A percentile compares a stretch with the other conserved stretches of the same genome.
These are phyloP conservation scores for Uronychia setigera DNA, from an alignment of 73 alveolate species.

Conservation along the genomic window DNA sequence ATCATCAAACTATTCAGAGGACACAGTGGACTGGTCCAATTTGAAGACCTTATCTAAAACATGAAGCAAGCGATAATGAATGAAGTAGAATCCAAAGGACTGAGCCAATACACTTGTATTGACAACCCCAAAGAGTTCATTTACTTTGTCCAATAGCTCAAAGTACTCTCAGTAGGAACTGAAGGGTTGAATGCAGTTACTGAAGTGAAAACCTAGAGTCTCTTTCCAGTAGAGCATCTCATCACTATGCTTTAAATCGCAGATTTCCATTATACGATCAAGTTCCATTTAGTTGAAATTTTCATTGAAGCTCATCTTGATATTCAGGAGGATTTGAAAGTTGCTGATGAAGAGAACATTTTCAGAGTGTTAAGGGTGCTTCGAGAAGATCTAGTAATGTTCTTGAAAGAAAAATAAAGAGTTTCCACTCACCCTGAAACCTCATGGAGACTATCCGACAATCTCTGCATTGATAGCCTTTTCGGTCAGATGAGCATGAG, in stretches of 20 bases:
- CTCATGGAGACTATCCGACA: slow-evolving; percentile 12
- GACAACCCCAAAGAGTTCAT: slow-evolving; percentile 17
- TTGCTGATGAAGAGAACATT: slow-evolving; percentile 12
- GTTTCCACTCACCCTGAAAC: slow-evolving; percentile 16
- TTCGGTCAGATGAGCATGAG: background rate
- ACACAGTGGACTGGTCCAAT: background rate
- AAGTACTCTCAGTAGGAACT: slow-evolving; percentile 11
- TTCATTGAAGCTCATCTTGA: slow-evolving; percentile 30
- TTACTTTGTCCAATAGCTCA: background rate
- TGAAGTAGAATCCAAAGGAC: no score
- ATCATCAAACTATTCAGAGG: background rate
- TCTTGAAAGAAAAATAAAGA: slow-evolving; percentile 2
- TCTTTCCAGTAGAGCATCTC: slow-evolving; percentile 4
- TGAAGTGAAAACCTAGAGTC: slow-evolving; percentile 15
- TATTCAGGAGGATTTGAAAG: slow-evolving; percentile 49
- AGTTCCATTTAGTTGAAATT: slow-evolving; percentile 28
- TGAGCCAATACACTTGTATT: background rate
- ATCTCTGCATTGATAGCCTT: background rate
- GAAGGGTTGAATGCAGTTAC: slow-evolving; percentile 25
- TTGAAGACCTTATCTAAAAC: slow-evolving; percentile 7
- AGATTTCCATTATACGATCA: slow-evolving; percentile 43
- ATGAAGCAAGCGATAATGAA: slow-evolving; percentile 8
- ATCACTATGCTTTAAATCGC: no score
- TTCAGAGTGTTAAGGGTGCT: slow-evolving; percentile 24
- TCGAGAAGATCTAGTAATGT: slow-evolving; percentile 17